These are phyloP conservation scores for Paramecium sonneborni DNA, from an alignment of 73 alveolate genomes.

Conservation along the genomic window DNA sequence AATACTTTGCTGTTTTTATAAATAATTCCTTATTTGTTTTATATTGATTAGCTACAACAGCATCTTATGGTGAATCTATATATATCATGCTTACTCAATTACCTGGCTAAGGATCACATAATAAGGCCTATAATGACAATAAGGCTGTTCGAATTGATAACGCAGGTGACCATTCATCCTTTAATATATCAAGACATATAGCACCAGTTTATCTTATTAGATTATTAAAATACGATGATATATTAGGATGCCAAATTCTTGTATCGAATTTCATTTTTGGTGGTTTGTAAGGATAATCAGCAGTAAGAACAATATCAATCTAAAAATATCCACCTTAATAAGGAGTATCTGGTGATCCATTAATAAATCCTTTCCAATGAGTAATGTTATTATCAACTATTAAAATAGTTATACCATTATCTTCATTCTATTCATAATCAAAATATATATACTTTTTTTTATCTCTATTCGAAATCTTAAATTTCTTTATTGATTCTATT, in stretches of 20 bases:
- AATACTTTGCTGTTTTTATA: constrained; percentile 81
- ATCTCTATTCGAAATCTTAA: constrained; percentile 15
- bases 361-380: constrained; percentile 83
- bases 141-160: constrained; percentile 93
- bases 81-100: neutral
- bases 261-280: constrained; percentile 95
- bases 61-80: constrained; percentile 93
- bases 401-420: constrained; percentile 61
- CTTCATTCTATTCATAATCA: neutral
- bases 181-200: constrained; percentile 92
- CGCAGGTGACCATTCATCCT: constrained; percentile 96
- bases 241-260: constrained; percentile 72
- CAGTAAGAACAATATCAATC: constrained; percentile 88
- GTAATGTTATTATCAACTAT: constrained; percentile 71
- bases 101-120: constrained; percentile 89
- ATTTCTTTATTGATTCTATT: constrained; percentile 41
- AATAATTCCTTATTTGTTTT: constrained; percentile 78
- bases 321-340: constrained; percentile 89
- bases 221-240: constrained; percentile 84
- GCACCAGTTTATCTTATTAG: constrained; percentile 89
- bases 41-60: constrained; percentile 92
- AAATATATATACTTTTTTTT: neutral
- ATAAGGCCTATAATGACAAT: constrained; percentile 88
- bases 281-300: constrained; percentile 96
- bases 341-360: constrained; percentile 88